These are phyloP conservation scores for Dispira parvispora DNA, from an alignment of 192 early-diverging fungal genomes.

Conservation along the genomic window DNA sequence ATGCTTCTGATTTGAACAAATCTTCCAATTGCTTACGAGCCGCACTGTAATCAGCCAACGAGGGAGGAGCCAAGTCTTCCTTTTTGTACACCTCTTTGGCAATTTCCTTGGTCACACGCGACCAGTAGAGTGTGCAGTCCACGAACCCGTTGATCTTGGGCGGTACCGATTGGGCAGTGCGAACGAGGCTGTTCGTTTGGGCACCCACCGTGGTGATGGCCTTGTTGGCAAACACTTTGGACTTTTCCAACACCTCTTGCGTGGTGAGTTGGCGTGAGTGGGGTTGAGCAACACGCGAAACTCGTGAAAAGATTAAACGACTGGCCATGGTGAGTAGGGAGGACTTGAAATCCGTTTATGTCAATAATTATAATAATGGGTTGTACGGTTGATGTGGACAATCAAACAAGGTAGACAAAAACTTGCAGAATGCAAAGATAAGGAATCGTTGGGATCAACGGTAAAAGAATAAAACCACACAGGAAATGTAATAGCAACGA, in stretches of 20 bases:
- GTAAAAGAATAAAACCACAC: too few species aligned
- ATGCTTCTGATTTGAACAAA: constrained; percentile 20
- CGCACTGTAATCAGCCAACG: constrained; percentile 26
- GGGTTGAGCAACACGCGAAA: neutral
- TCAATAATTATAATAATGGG: neutral
- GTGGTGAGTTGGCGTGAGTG: constrained; percentile 1
- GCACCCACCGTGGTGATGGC: neutral
- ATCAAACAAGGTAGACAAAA: neutral
- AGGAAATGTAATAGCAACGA: too few species aligned
- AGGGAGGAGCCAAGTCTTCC: constrained; percentile 39
- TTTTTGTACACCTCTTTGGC: constrained; percentile 45
- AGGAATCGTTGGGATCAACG: neutral
- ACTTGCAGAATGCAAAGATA: neutral
- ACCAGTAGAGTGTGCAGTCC: constrained; percentile 25
- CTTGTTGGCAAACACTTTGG: constrained; percentile 9
- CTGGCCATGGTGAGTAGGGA: neutral
- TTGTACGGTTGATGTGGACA: neutral
- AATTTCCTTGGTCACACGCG: constrained; percentile 35
- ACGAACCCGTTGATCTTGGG: constrained; percentile 13
- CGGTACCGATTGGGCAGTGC: constrained; percentile 13
- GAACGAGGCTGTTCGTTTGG: constrained; percentile 11
- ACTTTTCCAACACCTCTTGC: constrained; percentile 9
- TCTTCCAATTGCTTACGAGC: constrained; percentile 27
- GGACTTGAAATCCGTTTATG: neutral
- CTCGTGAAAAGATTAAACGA: neutral